Evolutionary conservation across 106 monocot genomes (phyloP).

Genomic region (Cymbidium sinense): DNA sequence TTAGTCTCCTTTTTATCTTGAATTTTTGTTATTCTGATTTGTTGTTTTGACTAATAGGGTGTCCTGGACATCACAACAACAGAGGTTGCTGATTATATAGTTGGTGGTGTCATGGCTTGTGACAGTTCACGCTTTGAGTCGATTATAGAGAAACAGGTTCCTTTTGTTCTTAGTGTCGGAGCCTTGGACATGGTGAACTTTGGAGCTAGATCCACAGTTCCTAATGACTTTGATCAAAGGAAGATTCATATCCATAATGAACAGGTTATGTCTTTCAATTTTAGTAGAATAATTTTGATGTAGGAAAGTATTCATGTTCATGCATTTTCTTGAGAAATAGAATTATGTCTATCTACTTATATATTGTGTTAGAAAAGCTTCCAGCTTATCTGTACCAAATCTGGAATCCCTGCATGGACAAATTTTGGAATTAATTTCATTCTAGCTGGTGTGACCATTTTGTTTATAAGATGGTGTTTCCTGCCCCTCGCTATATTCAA

Average conservation of each 20-base stretch:
- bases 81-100: slow-evolving; percentile 89
- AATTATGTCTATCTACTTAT: background rate
- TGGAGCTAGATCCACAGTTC: slow-evolving; percentile 73
- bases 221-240: slow-evolving; percentile 53
- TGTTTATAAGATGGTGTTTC: too few species aligned
- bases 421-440: too few species aligned
- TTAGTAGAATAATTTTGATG: background rate
- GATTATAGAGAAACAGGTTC: slow-evolving; percentile 73
- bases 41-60: slow-evolving; percentile 35
- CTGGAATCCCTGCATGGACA: too few species aligned
- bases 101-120: slow-evolving; percentile 93
- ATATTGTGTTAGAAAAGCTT: background rate
- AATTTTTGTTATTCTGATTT: background rate
- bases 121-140: slow-evolving; percentile 77
- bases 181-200: slow-evolving; percentile 97
- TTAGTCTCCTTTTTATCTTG: background rate
- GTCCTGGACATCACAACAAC: slow-evolving; percentile 95
- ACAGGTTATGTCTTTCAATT: slow-evolving; percentile 47
- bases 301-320: background rate
- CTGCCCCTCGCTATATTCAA: too few species aligned
- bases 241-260: slow-evolving; percentile 84
- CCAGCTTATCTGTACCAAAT: too few species aligned
- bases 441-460: too few species aligned
- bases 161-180: slow-evolving; percentile 84
- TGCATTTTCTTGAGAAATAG: background rate